Evolutionary conservation across 371 early-diverging fungal genomes (phyloP).

Genomic region (Mortierella sp.): DNA sequence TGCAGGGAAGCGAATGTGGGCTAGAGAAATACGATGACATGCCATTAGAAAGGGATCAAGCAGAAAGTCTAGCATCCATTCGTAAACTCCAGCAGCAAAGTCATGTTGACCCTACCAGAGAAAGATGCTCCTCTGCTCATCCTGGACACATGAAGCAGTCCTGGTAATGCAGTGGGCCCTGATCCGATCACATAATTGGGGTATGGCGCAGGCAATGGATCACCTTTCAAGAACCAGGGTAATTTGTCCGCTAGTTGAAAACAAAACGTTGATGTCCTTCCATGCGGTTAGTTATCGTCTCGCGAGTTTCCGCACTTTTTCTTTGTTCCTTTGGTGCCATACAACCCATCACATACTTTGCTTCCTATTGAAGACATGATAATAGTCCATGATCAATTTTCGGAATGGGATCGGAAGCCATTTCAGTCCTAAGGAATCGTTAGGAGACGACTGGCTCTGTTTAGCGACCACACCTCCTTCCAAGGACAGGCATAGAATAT

Average conservation of each 20-base stretch:
- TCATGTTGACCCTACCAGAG: constrained; percentile 26
- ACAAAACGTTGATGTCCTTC: too few species aligned
- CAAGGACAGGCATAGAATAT: too few species aligned
- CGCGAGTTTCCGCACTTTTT: too few species aligned
- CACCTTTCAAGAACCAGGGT: constrained; percentile 50
- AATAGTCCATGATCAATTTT: constrained; percentile 51
- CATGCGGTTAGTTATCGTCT: too few species aligned
- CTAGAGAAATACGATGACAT: constrained; percentile 1
- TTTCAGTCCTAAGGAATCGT: constrained; percentile 36
- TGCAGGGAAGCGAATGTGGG: constrained; percentile 42
- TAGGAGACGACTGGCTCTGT: too few species aligned
- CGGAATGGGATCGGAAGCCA: constrained; percentile 52
- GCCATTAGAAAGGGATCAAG: neutral
- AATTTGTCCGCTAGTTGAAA: constrained; percentile 35
- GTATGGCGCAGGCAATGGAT: constrained; percentile 28
- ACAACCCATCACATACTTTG: constrained; percentile 12
- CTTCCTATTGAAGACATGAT: constrained; percentile 36
- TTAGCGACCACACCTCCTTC: too few species aligned
- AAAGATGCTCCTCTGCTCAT: constrained; percentile 45
- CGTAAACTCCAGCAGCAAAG: neutral
- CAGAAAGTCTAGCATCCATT: neutral
- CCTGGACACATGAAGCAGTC: constrained; percentile 40
- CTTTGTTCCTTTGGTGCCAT: neutral
- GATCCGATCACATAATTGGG: constrained; percentile 45
- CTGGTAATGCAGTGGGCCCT: constrained; percentile 31